Percentiles rank a stretch among this genome's conserved stretches.
These are phyloP conservation scores for Cyberlindnera lachancei DNA, from an alignment of 805 yeast genomes.

Conservation along the genomic window DNA sequence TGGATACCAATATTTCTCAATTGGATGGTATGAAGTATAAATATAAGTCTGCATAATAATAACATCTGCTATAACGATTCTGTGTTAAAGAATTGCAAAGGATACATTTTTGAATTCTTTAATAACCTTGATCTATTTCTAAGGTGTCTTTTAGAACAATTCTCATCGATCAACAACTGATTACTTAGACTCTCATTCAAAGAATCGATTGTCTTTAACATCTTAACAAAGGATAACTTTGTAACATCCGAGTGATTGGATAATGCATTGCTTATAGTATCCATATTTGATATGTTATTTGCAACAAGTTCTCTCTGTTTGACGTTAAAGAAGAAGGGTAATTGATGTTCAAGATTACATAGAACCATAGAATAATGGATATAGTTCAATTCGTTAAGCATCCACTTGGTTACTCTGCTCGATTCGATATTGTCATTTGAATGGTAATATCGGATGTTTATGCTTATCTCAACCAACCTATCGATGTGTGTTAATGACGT, in stretches of 20 bases:
- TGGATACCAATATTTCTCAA: conserved; percentile 4
- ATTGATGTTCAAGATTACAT: conserved; percentile 25
- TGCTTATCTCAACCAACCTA: too few relatives aligned
- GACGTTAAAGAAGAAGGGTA: conserved; percentile 27
- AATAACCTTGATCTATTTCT: too few relatives aligned
- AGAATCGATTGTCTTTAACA: conserved; percentile 5
- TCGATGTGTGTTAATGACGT: too few relatives aligned
- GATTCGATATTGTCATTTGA: too few relatives aligned
- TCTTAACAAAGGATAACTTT: too few relatives aligned
- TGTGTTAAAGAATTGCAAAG: conserved; percentile 2
- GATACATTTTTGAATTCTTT: background rate
- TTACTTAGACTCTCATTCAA: background rate
- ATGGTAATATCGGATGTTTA: too few relatives aligned
- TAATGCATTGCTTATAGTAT: conserved; percentile 22
- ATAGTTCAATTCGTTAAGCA: conserved; percentile 5
- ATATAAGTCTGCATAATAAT: conserved; percentile 10
- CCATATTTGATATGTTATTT: conserved; percentile 18
- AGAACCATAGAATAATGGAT: conserved; percentile 7
- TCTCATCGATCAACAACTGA: too few relatives aligned
- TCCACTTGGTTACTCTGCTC: too few relatives aligned
- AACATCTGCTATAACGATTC: too few relatives aligned
- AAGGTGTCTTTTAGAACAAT: background rate
- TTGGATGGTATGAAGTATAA: conserved; percentile 10
- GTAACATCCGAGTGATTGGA: conserved; percentile 16
- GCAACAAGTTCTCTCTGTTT: conserved; percentile 16